A percentile compares a stretch with the other conserved stretches of the same genome.
phyloP scores from a whole-genome alignment of 2,329 filamentous ascomycete species.

The Hypoxylon sp. region DNA sequence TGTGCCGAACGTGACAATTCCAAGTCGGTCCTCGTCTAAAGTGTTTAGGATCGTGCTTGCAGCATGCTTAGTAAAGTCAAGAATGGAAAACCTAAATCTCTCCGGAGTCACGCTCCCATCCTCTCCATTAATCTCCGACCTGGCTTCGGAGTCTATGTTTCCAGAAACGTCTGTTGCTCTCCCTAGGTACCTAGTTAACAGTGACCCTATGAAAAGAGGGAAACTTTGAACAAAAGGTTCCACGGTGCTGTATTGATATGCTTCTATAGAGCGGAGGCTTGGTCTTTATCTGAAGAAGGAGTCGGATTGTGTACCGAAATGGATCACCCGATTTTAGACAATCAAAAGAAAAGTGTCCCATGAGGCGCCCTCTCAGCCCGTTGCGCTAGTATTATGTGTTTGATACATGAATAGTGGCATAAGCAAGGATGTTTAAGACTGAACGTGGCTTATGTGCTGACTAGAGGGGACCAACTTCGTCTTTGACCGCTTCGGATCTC shows the following conservation, averaged over 20 bases:
- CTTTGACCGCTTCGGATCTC: not conserved
- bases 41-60: conserved; percentile 69
- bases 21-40: conserved; percentile 65
- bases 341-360: not conserved
- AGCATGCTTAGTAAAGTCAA: conserved; percentile 72
- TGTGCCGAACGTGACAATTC: conserved; percentile 66
- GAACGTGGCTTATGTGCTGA: not conserved
- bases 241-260: conserved; percentile 4
- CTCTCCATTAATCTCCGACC: conserved; percentile 55
- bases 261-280: not conserved
- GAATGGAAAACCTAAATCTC: conserved; percentile 62
- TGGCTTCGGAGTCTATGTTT: conserved; percentile 65
- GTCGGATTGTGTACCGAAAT: not conserved
- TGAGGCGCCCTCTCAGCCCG: conserved; percentile 4
- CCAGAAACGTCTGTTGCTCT: conserved; percentile 66
- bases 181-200: conserved; percentile 24
- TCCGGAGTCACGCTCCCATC: conserved; percentile 53
- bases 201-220: not conserved
- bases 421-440: not conserved
- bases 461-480: not conserved
- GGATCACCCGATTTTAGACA: conserved; percentile 1
- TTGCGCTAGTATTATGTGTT: not conserved
- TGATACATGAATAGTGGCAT: not conserved
- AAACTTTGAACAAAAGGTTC: not conserved
- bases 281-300: not conserved